phyloP scores from a whole-genome alignment of 106 monocot species.

The Dioscorea zingiberensis region DNA sequence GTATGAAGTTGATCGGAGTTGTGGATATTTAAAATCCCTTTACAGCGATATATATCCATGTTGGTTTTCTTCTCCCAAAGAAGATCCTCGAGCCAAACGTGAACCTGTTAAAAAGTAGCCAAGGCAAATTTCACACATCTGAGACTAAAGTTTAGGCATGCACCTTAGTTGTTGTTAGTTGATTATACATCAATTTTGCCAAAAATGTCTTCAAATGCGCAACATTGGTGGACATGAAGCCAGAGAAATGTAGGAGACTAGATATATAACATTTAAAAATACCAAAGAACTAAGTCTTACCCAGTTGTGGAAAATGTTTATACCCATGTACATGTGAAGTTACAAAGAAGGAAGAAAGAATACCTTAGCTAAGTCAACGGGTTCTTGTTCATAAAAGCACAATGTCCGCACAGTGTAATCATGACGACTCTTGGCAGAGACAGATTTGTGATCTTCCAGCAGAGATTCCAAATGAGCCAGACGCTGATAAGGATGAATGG shows the following conservation, averaged over 20 bases:
- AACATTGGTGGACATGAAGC: not conserved
- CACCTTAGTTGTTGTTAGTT: too few relatives aligned
- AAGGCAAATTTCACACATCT: too few relatives aligned
- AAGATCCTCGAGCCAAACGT: conserved; percentile 67
- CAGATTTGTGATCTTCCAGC: conserved; percentile 47
- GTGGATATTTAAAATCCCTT: conserved; percentile 54
- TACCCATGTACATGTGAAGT: not conserved
- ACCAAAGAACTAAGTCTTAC: not conserved
- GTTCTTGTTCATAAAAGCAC: conserved; percentile 56
- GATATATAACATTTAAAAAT: not conserved
- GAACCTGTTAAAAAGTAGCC: conserved; percentile 31
- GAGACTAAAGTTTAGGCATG: too few relatives aligned
- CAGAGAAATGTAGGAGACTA: not conserved
- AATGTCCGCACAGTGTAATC: conserved; percentile 61
- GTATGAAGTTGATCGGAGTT: conserved; percentile 61
- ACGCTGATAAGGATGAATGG: conserved; percentile 38
- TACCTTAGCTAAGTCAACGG: conserved; percentile 75
- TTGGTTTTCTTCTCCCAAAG: conserved; percentile 62
- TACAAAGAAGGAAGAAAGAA: not conserved
- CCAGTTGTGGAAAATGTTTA: too few relatives aligned
- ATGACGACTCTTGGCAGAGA: conserved; percentile 40
- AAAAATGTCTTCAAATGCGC: not conserved
- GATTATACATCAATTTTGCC: too few relatives aligned
- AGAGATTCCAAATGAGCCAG: conserved; percentile 61
- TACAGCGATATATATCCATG: conserved; percentile 75